Evolutionary conservation across 2,329 filamentous ascomycete genomes (phyloP), one percentile per base, ranked within the genome.

Genomic region (Aspergillus uvarum): DNA sequence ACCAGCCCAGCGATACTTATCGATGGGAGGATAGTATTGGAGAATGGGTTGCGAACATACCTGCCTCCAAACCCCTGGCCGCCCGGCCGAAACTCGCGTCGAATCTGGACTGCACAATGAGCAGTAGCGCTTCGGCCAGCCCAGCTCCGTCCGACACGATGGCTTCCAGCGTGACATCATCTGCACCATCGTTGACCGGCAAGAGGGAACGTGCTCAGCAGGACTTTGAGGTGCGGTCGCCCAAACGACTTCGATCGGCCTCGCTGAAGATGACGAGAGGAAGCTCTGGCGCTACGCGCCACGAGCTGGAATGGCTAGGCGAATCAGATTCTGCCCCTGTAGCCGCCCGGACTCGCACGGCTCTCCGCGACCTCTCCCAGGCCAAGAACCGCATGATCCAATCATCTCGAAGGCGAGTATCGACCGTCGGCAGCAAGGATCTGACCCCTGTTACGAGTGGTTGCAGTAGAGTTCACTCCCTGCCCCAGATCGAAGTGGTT

Each of bases 21-120:
- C 70, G 80, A 32, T 85, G 83, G 83, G 83, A 85, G 67, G 82
- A 84, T 65, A 80, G 79, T 49, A 84, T 85, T 67, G 79, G 81
- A 38, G 83, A 85, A 69, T 86, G 83, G 83, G 79, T 85, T 54
- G 81, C 77, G 19, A 76, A 73, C 44, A 83, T 80, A 49, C 82
- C 82, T 29, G 71, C 67, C 54, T 51, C 62, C 42, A 70, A 72
- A 51, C 66, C 63, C 48, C 68, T 70, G 51, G 47, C 59, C 8
- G 29, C 49, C 10, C 52, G 32, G 19, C 31, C 61, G 21, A 66
- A 56, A 38, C 59, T 63, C 22, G 56, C 55, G 29, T 60, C 61
- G 11, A 47, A 56, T 8, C 47, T 58, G 4, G 64, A 66, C 31
- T 49, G 64, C 22, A 68, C 62, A 52, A 70, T 70, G 10, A 69